Conservation (phyloP, 306 rosid genomes). For the Macrotyloma uniflorum region DNA sequence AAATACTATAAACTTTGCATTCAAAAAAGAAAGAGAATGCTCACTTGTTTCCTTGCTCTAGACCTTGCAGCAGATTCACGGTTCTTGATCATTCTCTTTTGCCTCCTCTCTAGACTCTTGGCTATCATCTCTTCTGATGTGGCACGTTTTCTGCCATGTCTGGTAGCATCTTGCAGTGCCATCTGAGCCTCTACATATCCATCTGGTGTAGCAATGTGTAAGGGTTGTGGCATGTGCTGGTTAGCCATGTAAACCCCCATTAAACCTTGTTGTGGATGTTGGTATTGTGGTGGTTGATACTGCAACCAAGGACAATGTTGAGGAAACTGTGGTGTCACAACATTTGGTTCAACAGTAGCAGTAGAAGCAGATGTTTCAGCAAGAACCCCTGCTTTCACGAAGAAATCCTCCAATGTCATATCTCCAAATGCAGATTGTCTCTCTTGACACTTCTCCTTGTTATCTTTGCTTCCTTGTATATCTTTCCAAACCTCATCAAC, state of each 20-base stretch:
- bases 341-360: conserved; percentile 51
- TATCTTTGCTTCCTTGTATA: conserved; percentile 74
- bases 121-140: conserved; percentile 66
- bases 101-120: conserved; percentile 92
- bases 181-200: conserved; percentile 72
- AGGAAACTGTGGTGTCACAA: conserved; percentile 56
- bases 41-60: conserved; percentile 96
- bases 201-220: conserved; percentile 56
- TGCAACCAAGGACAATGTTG: conserved; percentile 79
- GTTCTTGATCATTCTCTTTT: conserved; percentile 96
- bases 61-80: conserved; percentile 99
- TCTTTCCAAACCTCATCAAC: conserved; percentile 99
- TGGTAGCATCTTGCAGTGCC: conserved; percentile 82
- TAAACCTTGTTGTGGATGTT: conserved; percentile 72
- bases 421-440: conserved; percentile 87
- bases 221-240: conserved; percentile 65
- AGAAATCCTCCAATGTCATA: conserved; percentile 97
- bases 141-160: conserved; percentile 76
- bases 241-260: conserved; percentile 79
- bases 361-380: conserved; percentile 60
- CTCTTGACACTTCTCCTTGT: conserved; percentile 59
- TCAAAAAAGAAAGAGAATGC: conserved; percentile 9
- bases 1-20: background rate
- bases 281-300: conserved; percentile 70
- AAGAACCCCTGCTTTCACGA: conserved; percentile 94